Base-by-base conservation (phyloP, 257 asterid genomes). In the Nicotiana paniculata region DNA sequence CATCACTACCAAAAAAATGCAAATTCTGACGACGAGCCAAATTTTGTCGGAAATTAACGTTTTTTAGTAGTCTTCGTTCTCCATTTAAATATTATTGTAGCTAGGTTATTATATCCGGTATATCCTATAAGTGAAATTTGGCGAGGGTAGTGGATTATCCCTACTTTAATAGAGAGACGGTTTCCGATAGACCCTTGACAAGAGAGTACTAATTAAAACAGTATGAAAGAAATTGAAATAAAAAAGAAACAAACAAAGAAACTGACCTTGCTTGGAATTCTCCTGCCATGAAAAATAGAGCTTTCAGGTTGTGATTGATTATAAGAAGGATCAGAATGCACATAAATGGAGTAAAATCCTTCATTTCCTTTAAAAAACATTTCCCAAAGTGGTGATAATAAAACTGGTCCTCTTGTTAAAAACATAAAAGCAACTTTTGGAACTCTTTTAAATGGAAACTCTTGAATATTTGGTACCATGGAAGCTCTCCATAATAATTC, bases 261-360 rank as follows among this genome's bases (percentile, higher is more conserved):
- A 82, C 93, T 87, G 21, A 95, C 99, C 98, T 94, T 87, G 82
- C 99, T 93, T 10, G 92, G 93, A 85, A 96, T 91, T 57, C 97
- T 86, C 82, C 95, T 83, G 83, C 92, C 96, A 80, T 81, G 88
- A 39, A 94, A 94, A 59, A 91, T 91, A 1, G 99, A 90, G 15
- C 79, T 90, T 51, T 83, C 86, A 2, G 89, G 88, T 46, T 82
- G 83, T 10, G 86, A 77, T 62, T 62, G 83, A 65, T 87, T 89
- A 76, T 46, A 83, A 0, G 87, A 69, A 5, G 92, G 88, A 77
- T 83, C 61, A 26, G 88, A 79, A 75, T 89, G 92, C 21, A 89
- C 87, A 32, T 89, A 89, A 54, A 89, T 84, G 13, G 92, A 84
- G 79, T 87, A 87, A 32, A 89, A 61, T 35, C 87, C 88, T 70